These are phyloP conservation scores for Microsporum audouinii DNA, from an alignment of 2,329 filamentous ascomycete species.

Conservation along the genomic window DNA sequence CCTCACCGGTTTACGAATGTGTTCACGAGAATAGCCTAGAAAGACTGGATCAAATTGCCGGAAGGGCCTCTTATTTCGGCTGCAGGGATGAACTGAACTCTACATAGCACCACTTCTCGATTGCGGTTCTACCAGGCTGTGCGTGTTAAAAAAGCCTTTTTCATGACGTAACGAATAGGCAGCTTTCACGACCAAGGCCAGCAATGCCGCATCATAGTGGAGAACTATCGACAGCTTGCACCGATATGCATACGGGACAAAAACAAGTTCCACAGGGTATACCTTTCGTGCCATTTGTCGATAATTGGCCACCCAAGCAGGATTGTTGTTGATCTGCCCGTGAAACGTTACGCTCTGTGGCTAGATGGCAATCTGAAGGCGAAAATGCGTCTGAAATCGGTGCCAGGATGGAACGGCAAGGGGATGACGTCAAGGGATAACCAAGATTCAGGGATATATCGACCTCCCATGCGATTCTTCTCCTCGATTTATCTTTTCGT, in stretches of 20 bases:
- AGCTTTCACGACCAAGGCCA: neutral
- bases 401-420: neutral
- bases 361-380: constrained; percentile 1
- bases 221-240: constrained; percentile 1
- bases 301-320: constrained; percentile 3
- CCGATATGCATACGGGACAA: neutral
- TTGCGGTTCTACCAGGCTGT: neutral
- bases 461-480: neutral
- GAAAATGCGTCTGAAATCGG: neutral
- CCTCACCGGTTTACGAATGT: neutral
- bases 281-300: neutral
- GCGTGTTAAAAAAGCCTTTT: neutral
- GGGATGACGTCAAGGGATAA: neutral
- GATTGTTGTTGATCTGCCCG: constrained; percentile 1
- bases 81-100: neutral
- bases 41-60: neutral
- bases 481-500: neutral
- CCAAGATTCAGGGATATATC: constrained; percentile 4
- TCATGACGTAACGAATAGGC: constrained; percentile 1
- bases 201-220: constrained; percentile 2
- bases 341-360: constrained; percentile 3
- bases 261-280: neutral
- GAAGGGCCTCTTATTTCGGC: neutral
- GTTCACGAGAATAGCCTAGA: neutral
- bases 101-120: neutral